Evolutionary conservation across 2,329 filamentous ascomycete genomes (phyloP), one percentile per base, ranked within the genome.

Genomic region (Fusarium tjaetaba): DNA sequence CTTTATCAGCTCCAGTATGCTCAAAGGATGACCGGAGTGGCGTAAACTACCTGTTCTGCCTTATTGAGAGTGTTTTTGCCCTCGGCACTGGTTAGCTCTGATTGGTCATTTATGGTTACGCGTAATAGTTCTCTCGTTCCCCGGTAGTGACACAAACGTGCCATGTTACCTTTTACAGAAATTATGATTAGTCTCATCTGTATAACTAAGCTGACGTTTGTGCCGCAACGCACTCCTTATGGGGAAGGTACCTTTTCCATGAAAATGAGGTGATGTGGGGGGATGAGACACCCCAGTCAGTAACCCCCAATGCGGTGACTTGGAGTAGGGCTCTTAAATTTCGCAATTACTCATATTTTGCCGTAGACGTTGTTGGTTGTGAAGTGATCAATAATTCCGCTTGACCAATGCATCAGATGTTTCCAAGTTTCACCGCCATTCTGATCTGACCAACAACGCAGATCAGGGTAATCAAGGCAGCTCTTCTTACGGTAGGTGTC

Each of bases 251-350:
- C 41, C 2, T 11, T 43, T 16, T 16, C 15, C n/a, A 24, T 24
- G 6, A 14, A 24, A 43, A 43, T 43, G n/a, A 43, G 41, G 41
- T 43, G 41, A n/a, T 43, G 41, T 43, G 41, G n/a, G 41, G 15
- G 15, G 4, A 6, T 43, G n/a, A 43, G n/a, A 43, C n/a, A 24
- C n/a, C 41, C 41, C 1, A 2, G n/a, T 43, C 15, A 16, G 5
- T 18, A 4, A 16, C 10, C 1, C 6, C 15, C 15, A 16, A 24
- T 7, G 4, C 14, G 5, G 4, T 42, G 4, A 43, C 15, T 24
- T 2, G 2, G 15, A 1, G 3, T 11, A 18, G 5, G n/a, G 10
- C 15, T 43, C 4, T 24, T 24, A 15, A 11, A 18, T 43, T 43
- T 43, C 15, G 41, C 24, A 24, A 43, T 24, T 2, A 7, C 3